Percentiles rank a stretch among this genome's conserved stretches.
Evolutionary conservation across 2,329 filamentous ascomycete genomes (phyloP).

Genomic region (Apiospora aurea): DNA sequence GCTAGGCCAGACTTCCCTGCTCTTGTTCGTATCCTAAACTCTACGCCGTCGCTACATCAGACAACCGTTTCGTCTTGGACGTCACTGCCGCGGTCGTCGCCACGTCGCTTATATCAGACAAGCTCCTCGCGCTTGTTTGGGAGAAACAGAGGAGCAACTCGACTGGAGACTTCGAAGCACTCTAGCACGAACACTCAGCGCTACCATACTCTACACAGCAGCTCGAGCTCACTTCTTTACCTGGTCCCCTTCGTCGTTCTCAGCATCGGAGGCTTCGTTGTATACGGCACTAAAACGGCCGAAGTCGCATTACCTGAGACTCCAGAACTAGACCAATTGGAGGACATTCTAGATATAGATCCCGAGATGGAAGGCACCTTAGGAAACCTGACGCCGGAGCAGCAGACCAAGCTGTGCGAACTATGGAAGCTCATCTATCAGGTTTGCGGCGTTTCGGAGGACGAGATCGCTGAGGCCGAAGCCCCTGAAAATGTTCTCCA

Average conservation of each 20-base stretch:
- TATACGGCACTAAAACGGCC: slow-evolving; percentile 23
- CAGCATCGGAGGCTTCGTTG: slow-evolving; percentile 21
- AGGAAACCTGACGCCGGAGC: slow-evolving; percentile 86
- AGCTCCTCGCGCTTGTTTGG: background rate
- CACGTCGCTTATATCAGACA: slow-evolving; percentile 7
- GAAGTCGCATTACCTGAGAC: background rate
- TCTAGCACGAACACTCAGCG: background rate
- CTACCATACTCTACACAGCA: slow-evolving; percentile 13
- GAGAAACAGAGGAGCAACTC: background rate
- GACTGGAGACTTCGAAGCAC: background rate
- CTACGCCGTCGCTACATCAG: slow-evolving; percentile 6
- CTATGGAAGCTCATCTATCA: slow-evolving; percentile 82
- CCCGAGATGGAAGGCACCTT: slow-evolving; percentile 66
- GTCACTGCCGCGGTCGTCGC: slow-evolving; percentile 6
- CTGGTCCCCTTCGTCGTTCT: slow-evolving; percentile 24
- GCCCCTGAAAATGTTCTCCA: slow-evolving; percentile 40
- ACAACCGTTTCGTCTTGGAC: slow-evolving; percentile 14
- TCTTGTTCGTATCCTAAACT: slow-evolving; percentile 18
- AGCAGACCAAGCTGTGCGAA: slow-evolving; percentile 87
- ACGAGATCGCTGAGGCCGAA: slow-evolving; percentile 43
- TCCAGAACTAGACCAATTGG: background rate
- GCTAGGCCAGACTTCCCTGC: slow-evolving; percentile 2
- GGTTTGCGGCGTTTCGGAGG: slow-evolving; percentile 70
- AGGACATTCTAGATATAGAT: slow-evolving; percentile 25
- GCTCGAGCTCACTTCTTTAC: slow-evolving; percentile 24